Evolutionary conservation across 257 asterid genomes (phyloP).

Genomic region (Przewalskia tangutica): DNA sequence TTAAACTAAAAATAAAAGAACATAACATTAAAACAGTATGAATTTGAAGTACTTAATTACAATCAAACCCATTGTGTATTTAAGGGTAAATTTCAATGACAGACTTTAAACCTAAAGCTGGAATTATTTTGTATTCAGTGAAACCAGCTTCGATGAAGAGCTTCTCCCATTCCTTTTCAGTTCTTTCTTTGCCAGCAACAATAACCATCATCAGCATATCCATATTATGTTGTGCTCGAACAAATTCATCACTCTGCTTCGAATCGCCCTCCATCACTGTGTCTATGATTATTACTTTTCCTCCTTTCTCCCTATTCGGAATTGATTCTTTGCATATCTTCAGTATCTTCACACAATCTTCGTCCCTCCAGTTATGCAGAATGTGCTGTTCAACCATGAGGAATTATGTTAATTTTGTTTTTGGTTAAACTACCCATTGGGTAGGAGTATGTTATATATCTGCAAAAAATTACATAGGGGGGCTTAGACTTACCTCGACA

Average conservation of each 20-base stretch:
- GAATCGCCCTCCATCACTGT: not conserved
- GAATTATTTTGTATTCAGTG: not conserved
- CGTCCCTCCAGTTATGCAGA: not conserved
- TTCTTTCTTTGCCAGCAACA: not conserved
- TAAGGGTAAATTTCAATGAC: not conserved
- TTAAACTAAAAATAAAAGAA: too few species aligned
- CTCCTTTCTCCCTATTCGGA: not conserved
- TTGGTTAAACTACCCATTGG: not conserved
- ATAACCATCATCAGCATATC: not conserved
- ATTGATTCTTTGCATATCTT: slow-evolving; percentile 3
- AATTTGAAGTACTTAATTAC: not conserved
- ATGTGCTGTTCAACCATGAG: not conserved
- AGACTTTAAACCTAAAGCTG: not conserved
- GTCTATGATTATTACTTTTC: not conserved
- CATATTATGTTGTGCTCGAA: not conserved
- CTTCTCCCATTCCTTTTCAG: not conserved
- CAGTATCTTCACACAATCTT: not conserved
- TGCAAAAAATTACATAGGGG: not conserved
- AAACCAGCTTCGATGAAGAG: not conserved
- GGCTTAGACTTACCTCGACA: not conserved
- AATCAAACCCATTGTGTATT: too few species aligned
- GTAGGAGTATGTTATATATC: not conserved
- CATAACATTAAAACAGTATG: not conserved
- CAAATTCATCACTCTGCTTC: not conserved
- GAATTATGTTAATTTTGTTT: not conserved